These are phyloP conservation scores for Vitis rupestris DNA, from an alignment of 164 flowering plant genomes.

Conservation along the genomic window DNA sequence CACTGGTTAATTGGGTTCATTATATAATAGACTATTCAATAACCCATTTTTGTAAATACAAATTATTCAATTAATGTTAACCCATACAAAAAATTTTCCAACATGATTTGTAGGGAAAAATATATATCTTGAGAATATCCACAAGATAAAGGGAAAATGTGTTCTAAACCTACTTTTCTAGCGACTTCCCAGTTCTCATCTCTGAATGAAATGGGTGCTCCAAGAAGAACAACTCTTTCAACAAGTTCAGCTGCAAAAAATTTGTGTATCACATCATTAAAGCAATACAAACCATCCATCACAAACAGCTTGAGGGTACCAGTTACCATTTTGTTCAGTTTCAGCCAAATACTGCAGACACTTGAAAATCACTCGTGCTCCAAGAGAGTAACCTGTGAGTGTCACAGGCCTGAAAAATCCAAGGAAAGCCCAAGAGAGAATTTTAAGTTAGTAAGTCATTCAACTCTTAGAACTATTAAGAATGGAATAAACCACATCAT, in stretches of 20 bases:
- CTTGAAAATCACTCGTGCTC: slow-evolving; percentile 91
- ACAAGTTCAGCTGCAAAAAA: slow-evolving; percentile 63
- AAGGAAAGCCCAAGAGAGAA: slow-evolving; percentile 9
- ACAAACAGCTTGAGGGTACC: neutral
- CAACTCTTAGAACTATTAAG: neutral
- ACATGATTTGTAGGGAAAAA: slow-evolving; percentile 3
- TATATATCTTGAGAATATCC: neutral
- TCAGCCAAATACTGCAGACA: slow-evolving; percentile 82
- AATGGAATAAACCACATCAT: slow-evolving; percentile 2
- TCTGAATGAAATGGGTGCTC: slow-evolving; percentile 83
- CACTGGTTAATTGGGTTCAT: no score
- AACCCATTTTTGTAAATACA: no score
- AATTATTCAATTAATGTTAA: no score
- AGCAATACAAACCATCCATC: neutral
- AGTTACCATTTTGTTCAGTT: slow-evolving; percentile 48
- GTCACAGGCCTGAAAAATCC: slow-evolving; percentile 84
- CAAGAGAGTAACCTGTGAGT: slow-evolving; percentile 89
- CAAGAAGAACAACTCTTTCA: slow-evolving; percentile 95
- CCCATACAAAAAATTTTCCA: slow-evolving; percentile 19
- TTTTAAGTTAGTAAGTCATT: neutral
- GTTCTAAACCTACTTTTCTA: slow-evolving; percentile 54
- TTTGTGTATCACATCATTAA: slow-evolving; percentile 1
- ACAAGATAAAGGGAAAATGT: neutral
- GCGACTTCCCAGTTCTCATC: slow-evolving; percentile 83
- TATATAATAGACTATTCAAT: no score